Evolutionary conservation across 2,329 filamentous ascomycete genomes (phyloP).

Genomic region (Akanthomyces muscarius): DNA sequence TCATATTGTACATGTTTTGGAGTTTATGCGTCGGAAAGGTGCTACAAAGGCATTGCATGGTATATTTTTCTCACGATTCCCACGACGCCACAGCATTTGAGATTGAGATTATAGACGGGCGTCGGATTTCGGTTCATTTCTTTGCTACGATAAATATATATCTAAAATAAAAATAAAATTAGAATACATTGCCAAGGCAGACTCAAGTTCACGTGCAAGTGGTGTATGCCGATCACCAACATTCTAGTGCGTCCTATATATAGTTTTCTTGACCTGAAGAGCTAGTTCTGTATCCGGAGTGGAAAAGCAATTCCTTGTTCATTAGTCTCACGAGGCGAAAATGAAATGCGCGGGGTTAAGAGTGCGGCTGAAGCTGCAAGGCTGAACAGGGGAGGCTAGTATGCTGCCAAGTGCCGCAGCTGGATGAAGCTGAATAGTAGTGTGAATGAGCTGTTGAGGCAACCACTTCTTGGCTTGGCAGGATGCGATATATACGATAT

Average conservation of each 20-base stretch:
- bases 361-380: constrained; percentile 5
- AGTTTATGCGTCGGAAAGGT: constrained; percentile 13
- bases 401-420: background rate
- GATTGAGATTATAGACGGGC: constrained; percentile 6
- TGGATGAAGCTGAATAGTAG: constrained; percentile 9
- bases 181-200: background rate
- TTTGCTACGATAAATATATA: background rate
- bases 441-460: background rate
- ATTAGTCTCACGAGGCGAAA: too few species aligned
- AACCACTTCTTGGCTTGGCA: background rate
- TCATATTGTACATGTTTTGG: constrained; percentile 3
- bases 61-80: constrained; percentile 14
- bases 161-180: background rate
- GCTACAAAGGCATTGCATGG: constrained; percentile 16
- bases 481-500: too few species aligned
- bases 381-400: background rate
- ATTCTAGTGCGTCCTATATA: too few species aligned
- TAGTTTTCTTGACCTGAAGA: too few species aligned
- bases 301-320: too few species aligned
- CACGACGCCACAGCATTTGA: constrained; percentile 17
- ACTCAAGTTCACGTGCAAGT: background rate
- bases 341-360: background rate
- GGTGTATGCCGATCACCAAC: too few species aligned
- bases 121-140: background rate
- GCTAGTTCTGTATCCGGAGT: too few species aligned